Base-by-base conservation (phyloP, 1,284 basidiomycete species). In the Tilletia walkeri region DNA sequence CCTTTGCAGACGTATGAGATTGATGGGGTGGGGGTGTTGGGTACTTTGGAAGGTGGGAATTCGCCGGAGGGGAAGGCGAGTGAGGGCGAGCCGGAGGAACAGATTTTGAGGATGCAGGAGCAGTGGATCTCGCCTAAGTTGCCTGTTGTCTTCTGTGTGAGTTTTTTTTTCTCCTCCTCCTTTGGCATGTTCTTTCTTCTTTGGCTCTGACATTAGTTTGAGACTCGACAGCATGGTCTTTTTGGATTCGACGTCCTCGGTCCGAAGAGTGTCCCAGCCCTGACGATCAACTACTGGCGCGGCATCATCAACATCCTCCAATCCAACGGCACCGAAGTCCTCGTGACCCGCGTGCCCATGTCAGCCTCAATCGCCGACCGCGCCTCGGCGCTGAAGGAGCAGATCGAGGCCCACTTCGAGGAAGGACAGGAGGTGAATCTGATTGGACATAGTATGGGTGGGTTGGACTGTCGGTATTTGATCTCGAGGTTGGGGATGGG, bases 371-470 rank as follows among this genome's bases (percentile, higher is more conserved):
- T 77, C n/a, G 0, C 95, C 71, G 92, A 95, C 73, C 88, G 95
- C 67, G 95, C 95, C 0, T 93, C 94, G 5, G 59, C 69, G 2
- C 88, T 97, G n/a, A 90, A 91, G 80, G 86, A 90, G 70, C 89
- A 87, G 75, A 92, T 98, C 73, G 89, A 89, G 36, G 88, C 90
- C 72, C 88, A 88, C 18, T 95, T 92, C 84, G 89, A 91, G 0
- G 45, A 38, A 6, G 93, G 91, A 3, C 87, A 89, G 56, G 88
- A 89, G 67, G 90, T 97, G 30, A 95, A 97, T 84, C 88, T 98
- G 63, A 91, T 96, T 67, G 93, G 91, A n/a, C 94, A 96, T 81
- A 92, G 90, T 78, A 96, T 95, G 94, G 94, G 95, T 30, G 95
- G 95, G 7, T 87, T 97, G 16, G 95, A 97, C 83, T 95, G 92